These are phyloP conservation scores for Thermothelomyces thermophilus DNA, from an alignment of 2,329 filamentous ascomycete species.

Conservation along the genomic window DNA sequence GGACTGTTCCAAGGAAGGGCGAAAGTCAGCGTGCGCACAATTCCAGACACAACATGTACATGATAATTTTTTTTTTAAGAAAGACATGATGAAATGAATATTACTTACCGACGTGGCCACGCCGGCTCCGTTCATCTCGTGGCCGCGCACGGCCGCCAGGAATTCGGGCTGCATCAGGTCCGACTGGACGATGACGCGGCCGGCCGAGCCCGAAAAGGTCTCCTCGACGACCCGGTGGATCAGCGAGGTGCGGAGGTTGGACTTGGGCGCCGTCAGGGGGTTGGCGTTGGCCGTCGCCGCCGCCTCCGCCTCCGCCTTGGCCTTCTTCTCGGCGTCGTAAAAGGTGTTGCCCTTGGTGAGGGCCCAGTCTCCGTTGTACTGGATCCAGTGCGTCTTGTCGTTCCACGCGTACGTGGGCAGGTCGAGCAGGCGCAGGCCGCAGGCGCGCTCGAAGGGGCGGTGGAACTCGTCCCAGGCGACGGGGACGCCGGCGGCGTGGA, in stretches of 20 bases:
- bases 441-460: conserved; percentile 48
- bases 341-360: conserved; percentile 54
- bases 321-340: conserved; percentile 21
- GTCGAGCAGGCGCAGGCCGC: conserved; percentile 48
- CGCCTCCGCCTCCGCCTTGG: background rate
- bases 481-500: conserved; percentile 50
- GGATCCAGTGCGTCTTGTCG: conserved; percentile 66
- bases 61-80: background rate
- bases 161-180: conserved; percentile 36
- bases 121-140: conserved; percentile 37
- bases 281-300: background rate
- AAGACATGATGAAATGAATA: conserved; percentile 2
- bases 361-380: conserved; percentile 54
- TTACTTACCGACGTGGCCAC: conserved; percentile 39
- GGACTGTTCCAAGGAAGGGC: too few relatives aligned
- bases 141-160: conserved; percentile 33
- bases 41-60: too few relatives aligned
- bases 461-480: conserved; percentile 64
- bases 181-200: conserved; percentile 32
- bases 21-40: too few relatives aligned
- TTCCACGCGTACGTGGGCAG: conserved; percentile 64
- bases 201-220: conserved; percentile 22
- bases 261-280: too few relatives aligned
- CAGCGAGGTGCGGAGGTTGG: conserved; percentile 28
- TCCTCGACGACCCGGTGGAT: conserved; percentile 35